These are phyloP conservation scores for Globisporangium iwayamae DNA, from an alignment of 352 stramenopile species.

Conservation along the genomic window DNA sequence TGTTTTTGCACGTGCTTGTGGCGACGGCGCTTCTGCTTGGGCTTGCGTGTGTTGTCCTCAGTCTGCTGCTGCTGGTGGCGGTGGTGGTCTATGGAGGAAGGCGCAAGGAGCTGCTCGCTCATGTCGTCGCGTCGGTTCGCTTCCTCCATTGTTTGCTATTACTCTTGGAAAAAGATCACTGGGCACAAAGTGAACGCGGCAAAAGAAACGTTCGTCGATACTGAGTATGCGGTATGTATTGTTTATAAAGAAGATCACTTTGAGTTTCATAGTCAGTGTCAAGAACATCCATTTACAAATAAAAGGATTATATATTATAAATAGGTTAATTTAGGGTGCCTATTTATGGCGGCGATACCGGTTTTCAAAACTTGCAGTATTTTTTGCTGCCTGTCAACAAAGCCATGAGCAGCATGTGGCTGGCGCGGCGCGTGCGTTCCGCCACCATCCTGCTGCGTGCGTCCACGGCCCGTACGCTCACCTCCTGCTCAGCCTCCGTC, in stretches of 20 bases:
- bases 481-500: not conserved
- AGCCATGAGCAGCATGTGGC: slow-evolving; percentile 7
- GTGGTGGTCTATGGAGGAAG: not conserved
- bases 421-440: slow-evolving; percentile 3
- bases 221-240: not conserved
- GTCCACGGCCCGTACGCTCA: not conserved
- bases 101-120: not conserved
- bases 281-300: not conserved
- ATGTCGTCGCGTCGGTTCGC: not conserved
- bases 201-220: not conserved
- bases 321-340: not conserved
- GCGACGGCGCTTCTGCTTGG: not conserved
- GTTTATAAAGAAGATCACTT: too few relatives aligned
- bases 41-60: not conserved
- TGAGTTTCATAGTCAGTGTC: too few relatives aligned
- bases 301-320: not conserved
- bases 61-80: not conserved
- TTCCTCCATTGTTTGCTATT: not conserved
- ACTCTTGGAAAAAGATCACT: not conserved
- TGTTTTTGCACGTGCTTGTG: not conserved
- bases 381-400: not conserved
- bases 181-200: not conserved
- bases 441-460: not conserved
- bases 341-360: not conserved
- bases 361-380: too few relatives aligned